Evolutionary conservation across 305 asterid genomes (phyloP), one percentile per base, ranked within the genome.

Genomic region (Striga hermonthica): DNA sequence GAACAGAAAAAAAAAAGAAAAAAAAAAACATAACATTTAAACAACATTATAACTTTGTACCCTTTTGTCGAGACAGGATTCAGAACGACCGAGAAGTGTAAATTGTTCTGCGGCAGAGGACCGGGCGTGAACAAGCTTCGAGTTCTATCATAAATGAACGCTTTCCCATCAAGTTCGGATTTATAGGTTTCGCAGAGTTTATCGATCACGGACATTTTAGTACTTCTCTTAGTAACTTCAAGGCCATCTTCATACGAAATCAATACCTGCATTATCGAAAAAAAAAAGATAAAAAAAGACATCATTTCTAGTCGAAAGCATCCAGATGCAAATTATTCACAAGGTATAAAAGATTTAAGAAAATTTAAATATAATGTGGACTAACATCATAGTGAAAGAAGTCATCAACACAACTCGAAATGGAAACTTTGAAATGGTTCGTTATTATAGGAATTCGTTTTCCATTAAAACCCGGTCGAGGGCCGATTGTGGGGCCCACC

Each of bases 351-450:
- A 9, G 28, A 6, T 16, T 9, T 8, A 3, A 34, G 81, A 4
- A 41, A 2, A 48, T n/a, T n/a, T n/a, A n/a, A n/a, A n/a, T n/a
- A n/a, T n/a, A n/a, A n/a, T n/a, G n/a, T n/a, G n/a, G 15, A 50
- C 7, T 50, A 13, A 79, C 86, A 53, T 80, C 70, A 35, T 81
- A 81, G 63, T 79, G 83, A 41, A 64, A 79, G 71, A 83, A 83
- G 55, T 81, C 77, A 2, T 78, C 76, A 28, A 70, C 57, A 64
- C 70, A 73, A 45, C 68, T 62, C 15, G 71, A 43, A 12, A 79
- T 66, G 4, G 80, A 73, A 60, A 81, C 89, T 75, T 81, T 75
- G 69, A 79, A 79, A 72, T 79, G 80, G 64, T 83, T 83, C 4
- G 86, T 79, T 11, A 81, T 58, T 54, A 80, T 54, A 1, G 69